These are phyloP conservation scores for Podospora fimiseda DNA, from an alignment of 495 filamentous ascomycete species.

Conservation along the genomic window DNA sequence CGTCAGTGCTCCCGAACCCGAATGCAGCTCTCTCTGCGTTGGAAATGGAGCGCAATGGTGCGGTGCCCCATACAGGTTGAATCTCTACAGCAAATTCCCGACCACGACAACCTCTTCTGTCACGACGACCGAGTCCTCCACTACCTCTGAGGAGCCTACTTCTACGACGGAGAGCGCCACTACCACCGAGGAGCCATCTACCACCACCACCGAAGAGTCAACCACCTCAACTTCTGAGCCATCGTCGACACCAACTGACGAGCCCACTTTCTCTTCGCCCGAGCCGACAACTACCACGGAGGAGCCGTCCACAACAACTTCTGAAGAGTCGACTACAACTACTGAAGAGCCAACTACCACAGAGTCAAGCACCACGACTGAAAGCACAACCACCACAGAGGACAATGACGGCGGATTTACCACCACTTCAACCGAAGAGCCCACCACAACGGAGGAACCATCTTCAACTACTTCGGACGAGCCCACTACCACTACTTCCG, in stretches of 20 bases:
- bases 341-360: not conserved
- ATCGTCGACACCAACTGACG: not conserved
- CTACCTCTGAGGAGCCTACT: not conserved
- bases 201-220: not conserved
- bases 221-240: not conserved
- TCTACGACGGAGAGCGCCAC: not conserved
- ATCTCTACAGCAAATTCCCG: slow-evolving; percentile 1
- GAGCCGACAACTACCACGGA: too few relatives aligned
- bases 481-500: too few relatives aligned
- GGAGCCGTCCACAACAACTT: not conserved
- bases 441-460: not conserved
- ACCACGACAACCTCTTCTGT: not conserved
- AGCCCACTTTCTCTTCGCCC: too few relatives aligned
- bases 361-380: not conserved
- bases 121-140: not conserved
- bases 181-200: not conserved
- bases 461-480: too few relatives aligned
- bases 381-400: not conserved
- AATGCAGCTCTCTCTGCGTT: slow-evolving; percentile 5
- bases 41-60: slow-evolving; percentile 1
- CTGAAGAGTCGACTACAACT: too few relatives aligned
- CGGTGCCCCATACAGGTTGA: slow-evolving; percentile 5
- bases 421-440: not conserved
- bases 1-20: not conserved
- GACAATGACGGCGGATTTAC: too few relatives aligned